Base-by-base conservation (phyloP, 176 grass and related monocot genomes). In the Zoysia japonica region DNA sequence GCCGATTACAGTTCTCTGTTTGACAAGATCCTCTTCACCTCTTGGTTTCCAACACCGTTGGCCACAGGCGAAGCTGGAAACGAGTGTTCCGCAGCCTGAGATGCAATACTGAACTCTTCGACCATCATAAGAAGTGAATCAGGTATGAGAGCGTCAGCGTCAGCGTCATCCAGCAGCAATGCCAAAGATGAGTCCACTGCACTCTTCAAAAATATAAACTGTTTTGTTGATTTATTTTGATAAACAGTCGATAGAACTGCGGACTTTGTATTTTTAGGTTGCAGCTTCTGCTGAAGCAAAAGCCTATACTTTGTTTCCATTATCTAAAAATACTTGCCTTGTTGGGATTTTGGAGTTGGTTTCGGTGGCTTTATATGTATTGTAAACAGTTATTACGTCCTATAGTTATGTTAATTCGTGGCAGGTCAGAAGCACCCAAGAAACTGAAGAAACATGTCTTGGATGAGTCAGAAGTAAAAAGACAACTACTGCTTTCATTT, bases 171-270 rank as follows among this genome's bases (percentile, higher is more conserved):
- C 67, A 98, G 71, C 68, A 85, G 63, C 16, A 94, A 76, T 47
- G 96, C 96, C 71, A 94, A 77, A 43, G 79, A 86, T 17, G 92
- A 90, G 41, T 92, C 88, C 9, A 98, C 73, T 42, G 95, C 95
- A 66, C 60, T 49, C 53, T 79, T 90, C 89, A 28, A 28, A 28
- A 28, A 28, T 28, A 28, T 28, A 28, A 28, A 28, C 28, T 28
- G 28, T 28, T 28, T 28, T 28, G 28, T 28, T 28, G 28, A 28
- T 28, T 28, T 28, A 28, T 28, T 28, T 28, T 28, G 28, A 28
- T 28, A 28, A 28, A 28, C 28, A 28, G 28, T 28, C 28, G 28
- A 28, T 28, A 28, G 28, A 28, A 28, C 28, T 28, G 28, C 0
- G 28, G 28, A 28, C 28, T 28, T 28, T 0, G 28, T 28, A 28